These are phyloP conservation scores for Mariannaea elegans DNA, from an alignment of 2,329 filamentous ascomycete species.

Conservation along the genomic window DNA sequence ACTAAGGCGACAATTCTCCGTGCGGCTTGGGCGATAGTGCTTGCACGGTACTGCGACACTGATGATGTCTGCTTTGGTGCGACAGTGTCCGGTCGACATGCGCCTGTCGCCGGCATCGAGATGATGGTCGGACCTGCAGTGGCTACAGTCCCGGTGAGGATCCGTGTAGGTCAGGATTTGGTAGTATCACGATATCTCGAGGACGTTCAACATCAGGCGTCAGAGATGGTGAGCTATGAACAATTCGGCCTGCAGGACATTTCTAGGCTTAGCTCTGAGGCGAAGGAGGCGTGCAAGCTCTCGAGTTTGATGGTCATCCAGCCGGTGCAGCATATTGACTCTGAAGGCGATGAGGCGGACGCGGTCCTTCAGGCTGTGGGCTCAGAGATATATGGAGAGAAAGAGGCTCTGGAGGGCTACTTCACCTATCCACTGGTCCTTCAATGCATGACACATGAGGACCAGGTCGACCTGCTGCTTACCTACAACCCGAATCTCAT, in stretches of 20 bases:
- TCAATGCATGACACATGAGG: neutral
- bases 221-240: slow-evolving; percentile 29
- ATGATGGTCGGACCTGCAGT: slow-evolving; percentile 43
- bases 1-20: slow-evolving; percentile 27
- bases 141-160: slow-evolving; percentile 52
- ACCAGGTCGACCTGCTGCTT: neutral
- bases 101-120: slow-evolving; percentile 29
- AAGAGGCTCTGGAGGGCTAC: too few relatives aligned
- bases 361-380: neutral
- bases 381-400: neutral
- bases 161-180: slow-evolving; percentile 40
- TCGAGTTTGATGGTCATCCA: slow-evolving; percentile 43
- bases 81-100: slow-evolving; percentile 37
- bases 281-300: slow-evolving; percentile 35
- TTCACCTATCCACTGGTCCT: slow-evolving; percentile 6
- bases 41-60: slow-evolving; percentile 52
- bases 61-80: slow-evolving; percentile 32
- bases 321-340: neutral
- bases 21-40: slow-evolving; percentile 60
- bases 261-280: slow-evolving; percentile 18
- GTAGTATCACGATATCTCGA: slow-evolving; percentile 15
- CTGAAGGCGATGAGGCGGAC: too few relatives aligned
- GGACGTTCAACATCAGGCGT: slow-evolving; percentile 20
- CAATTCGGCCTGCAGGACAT: slow-evolving; percentile 36
- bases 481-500: neutral